Evolutionary conservation across 2,329 filamentous ascomycete species (phyloP), one percentile per base, ranked within the genome.

Genomic region (Chrysosporium queenslandicum): DNA sequence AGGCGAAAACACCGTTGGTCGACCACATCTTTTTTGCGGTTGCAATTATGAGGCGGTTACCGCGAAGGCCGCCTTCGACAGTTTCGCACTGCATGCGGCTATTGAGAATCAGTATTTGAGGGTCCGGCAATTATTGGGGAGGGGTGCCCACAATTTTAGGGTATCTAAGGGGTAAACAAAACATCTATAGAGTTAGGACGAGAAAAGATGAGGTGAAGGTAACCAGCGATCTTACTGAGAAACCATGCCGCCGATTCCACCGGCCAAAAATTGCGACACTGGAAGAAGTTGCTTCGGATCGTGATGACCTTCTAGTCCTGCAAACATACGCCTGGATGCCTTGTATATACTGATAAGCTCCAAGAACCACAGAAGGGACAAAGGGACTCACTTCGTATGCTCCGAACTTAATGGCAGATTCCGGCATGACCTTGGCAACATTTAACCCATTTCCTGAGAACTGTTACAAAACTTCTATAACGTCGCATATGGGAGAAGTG

Each of bases 381-480:
- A 5, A 25, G n/a, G 12, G 56, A 55, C 69, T 61, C 66, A 79
- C 80, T 73, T 98, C 92, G 65, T 96, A 98, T 18, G 90, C 91
- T 55, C 92, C 92, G 67, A 98, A 98, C 70, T 96, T 94, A 66
- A 98, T 95, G 23, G 92, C 91, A 25, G 91, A 96, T 72, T 98
- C 92, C 0, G 92, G 92, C 88, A 97, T 95, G 55, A 98, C 92
- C 69, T 98, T 98, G 63, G 96, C 70, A 2, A 98, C 89, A 61
- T 98, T 98, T 60, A 98, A 75, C 2, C 92, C 92, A 64, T 98
- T 98, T 34, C 92, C 90, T 94, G 20, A 23, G n/a, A 29, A 43
- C 40, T 25, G 40, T 43, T 43, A 43, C 60, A 6, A 20, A 48
- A 45, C 34, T 41, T 40, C 29, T 16, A 2, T 29, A 20, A 4